Conservation (phyloP, 2,329 filamentous ascomycete species). For the Pseudopithomyces chartarum region DNA sequence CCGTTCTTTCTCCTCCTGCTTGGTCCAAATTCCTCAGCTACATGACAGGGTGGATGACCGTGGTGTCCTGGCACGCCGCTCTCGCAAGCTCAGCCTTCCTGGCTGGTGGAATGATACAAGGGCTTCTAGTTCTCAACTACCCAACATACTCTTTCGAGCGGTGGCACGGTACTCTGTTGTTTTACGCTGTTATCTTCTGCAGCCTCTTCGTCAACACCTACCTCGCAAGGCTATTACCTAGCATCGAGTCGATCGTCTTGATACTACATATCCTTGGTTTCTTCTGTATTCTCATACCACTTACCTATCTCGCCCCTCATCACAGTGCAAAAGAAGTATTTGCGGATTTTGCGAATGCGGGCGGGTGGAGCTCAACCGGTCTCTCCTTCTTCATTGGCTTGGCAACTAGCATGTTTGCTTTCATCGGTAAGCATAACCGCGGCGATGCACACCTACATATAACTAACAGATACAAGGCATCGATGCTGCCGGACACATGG, state of each 20-base stretch:
- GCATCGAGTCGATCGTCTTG: conserved; percentile 51
- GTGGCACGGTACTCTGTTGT: conserved; percentile 58
- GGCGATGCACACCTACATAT: too few species aligned
- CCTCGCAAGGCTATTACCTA: conserved; percentile 47
- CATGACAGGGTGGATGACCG: conserved; percentile 53
- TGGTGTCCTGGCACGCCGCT: conserved; percentile 57
- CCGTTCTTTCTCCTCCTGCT: conserved; percentile 36
- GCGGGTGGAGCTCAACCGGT: conserved; percentile 46
- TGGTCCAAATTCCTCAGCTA: conserved; percentile 33
- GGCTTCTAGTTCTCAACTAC: conserved; percentile 48
- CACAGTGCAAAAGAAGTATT: conserved; percentile 39
- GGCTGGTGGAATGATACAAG: conserved; percentile 55
- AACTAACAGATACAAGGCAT: too few species aligned
- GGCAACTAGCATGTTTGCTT: conserved; percentile 27
- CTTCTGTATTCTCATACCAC: conserved; percentile 51
- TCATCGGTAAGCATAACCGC: conserved; percentile 17
- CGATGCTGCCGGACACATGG: neutral
- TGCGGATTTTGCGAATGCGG: conserved; percentile 47
- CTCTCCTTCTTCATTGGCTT: conserved; percentile 43
- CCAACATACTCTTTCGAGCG: conserved; percentile 47
- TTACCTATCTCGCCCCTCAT: conserved; percentile 13
- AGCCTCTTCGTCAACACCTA: conserved; percentile 54
- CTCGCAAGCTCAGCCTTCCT: conserved; percentile 55
- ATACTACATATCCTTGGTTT: conserved; percentile 55
- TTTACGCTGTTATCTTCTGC: too few species aligned